A percentile compares a stretch with the other conserved stretches of the same genome.
These are phyloP conservation scores for Colletotrichum noveboracense DNA, from an alignment of 2,329 filamentous ascomycete genomes.

Conservation along the genomic window DNA sequence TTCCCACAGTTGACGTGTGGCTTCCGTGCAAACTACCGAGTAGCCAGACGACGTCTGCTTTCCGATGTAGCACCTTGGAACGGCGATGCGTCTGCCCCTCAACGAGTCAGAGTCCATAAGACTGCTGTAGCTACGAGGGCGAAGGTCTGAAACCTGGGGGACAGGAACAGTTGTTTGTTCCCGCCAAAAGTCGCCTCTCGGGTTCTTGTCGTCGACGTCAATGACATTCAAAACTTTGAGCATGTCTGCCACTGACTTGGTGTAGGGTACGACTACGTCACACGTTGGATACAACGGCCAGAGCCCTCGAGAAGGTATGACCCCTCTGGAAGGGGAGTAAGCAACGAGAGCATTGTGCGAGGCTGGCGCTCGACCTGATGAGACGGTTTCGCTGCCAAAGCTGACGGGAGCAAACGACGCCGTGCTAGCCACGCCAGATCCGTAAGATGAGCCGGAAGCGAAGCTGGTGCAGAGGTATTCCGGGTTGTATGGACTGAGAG, in stretches of 20 bases:
- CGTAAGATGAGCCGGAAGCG: conserved; percentile 59
- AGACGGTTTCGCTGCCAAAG: conserved; percentile 57
- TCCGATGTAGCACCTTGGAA: conserved; percentile 57
- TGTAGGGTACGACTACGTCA: conserved; percentile 56
- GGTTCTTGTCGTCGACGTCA: conserved; percentile 42
- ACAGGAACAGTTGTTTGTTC: conserved; percentile 51
- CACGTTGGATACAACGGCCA: conserved; percentile 60
- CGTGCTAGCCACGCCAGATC: conserved; percentile 52
- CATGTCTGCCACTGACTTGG: conserved; percentile 48
- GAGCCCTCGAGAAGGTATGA: conserved; percentile 52
- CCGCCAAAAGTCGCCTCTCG: conserved; percentile 56
- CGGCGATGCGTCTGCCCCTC: conserved; percentile 49
- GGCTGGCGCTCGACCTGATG: conserved; percentile 55
- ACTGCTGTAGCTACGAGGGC: conserved; percentile 35
- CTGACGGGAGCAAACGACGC: conserved; percentile 55
- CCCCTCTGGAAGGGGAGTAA: conserved; percentile 56
- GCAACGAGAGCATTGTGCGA: conserved; percentile 57
- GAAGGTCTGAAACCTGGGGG: conserved; percentile 33
- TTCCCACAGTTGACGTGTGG: conserved; percentile 32
- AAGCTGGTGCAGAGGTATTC: conserved; percentile 57
- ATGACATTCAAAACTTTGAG: conserved; percentile 50
- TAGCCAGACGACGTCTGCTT: conserved; percentile 24
- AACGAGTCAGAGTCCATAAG: conserved; percentile 38
- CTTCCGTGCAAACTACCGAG: background rate
- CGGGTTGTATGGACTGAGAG: conserved; percentile 56